Evolutionary conservation across 768 basidiomycete genomes (phyloP), one percentile per base, ranked within the genome.

Genomic region (Suillus spraguei): DNA sequence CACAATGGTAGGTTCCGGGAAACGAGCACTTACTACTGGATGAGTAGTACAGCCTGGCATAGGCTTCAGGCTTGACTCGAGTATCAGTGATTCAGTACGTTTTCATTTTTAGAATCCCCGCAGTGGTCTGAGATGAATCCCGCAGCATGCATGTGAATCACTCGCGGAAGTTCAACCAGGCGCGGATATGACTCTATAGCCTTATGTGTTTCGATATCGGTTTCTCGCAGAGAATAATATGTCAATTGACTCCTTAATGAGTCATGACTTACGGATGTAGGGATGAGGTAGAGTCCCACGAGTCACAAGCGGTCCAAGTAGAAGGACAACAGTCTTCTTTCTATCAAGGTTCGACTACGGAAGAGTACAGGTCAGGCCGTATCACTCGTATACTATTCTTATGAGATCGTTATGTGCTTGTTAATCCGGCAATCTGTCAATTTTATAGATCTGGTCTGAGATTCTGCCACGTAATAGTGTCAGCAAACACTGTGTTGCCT

Each of bases 161-260:
- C 16, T 50, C 49, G 46, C 46, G 49, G 49, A 50, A 50, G 16
- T 50, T 50, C 49, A 50, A 17, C 16, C 28, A 50, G 49, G 28
- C 4, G 49, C 49, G 49, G 49, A 28, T 8, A 50, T 50, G 49
- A 32, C 14, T 50, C 16, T 50, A 28, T 28, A 50, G 49, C 13
- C 46, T 47, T 50, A 50, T 17, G 28, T 50, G 49, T 4, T 50
- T 50, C 28, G 49, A 50, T 17, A 50, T 32, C 22, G 11, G n/a
- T n/a, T 16, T 49, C 47, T 24, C 8, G 49, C 28, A 20, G 49
- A 10, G 9, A 32, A 50, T 28, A 32, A 50, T 28, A 9, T 2
- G 49, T 28, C 28, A 28, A 50, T 10, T 16, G 24, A 28, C 24
- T 50, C 28, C 24, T 28, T 16, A 24, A 50, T 28, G 24, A 28